Conservation (phyloP, 345 rosid genomes). For the Gossypium longicalyx region DNA sequence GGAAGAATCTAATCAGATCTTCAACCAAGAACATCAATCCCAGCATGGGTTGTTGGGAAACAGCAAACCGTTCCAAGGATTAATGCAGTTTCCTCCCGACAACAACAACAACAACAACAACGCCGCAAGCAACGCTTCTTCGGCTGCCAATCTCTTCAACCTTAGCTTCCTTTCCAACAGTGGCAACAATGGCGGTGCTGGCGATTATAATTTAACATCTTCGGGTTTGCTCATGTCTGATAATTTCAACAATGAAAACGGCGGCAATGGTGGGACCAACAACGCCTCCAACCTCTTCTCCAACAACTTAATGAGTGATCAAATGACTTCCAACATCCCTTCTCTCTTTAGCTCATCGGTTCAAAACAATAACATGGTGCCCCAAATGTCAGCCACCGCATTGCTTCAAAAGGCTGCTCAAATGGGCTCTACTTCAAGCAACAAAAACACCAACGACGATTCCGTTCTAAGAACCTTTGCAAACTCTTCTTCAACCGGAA, state of each 20-base stretch:
- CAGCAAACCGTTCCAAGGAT: conserved; percentile 36
- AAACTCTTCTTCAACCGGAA: conserved; percentile 32
- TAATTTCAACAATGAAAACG: conserved; percentile 21
- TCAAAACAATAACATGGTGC: conserved; percentile 37
- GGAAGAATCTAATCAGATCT: conserved; percentile 46
- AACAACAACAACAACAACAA: conserved; percentile 32
- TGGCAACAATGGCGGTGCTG: conserved; percentile 10
- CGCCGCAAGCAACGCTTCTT: conserved; percentile 13
- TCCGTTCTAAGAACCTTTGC: conserved; percentile 46
- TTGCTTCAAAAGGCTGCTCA: conserved; percentile 85
- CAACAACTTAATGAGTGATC: conserved; percentile 28
- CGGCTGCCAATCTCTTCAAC: conserved; percentile 45
- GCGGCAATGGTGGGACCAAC: conserved; percentile 18
- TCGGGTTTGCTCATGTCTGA: conserved; percentile 23
- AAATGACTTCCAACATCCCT: conserved; percentile 30
- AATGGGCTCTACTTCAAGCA: conserved; percentile 65
- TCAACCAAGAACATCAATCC: conserved; percentile 34
- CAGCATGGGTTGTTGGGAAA: conserved; percentile 22
- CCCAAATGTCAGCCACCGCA: conserved; percentile 77
- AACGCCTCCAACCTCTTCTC: conserved; percentile 25
- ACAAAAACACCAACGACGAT: conserved; percentile 28
- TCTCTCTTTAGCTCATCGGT: conserved; percentile 31
- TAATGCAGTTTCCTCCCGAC: conserved; percentile 45
- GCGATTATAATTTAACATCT: conserved; percentile 9
- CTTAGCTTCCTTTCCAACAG: conserved; percentile 48